Evolutionary conservation across 768 basidiomycete species (phyloP), one percentile per base, ranked within the genome.

Genomic region (Thelephora ganbajun): DNA sequence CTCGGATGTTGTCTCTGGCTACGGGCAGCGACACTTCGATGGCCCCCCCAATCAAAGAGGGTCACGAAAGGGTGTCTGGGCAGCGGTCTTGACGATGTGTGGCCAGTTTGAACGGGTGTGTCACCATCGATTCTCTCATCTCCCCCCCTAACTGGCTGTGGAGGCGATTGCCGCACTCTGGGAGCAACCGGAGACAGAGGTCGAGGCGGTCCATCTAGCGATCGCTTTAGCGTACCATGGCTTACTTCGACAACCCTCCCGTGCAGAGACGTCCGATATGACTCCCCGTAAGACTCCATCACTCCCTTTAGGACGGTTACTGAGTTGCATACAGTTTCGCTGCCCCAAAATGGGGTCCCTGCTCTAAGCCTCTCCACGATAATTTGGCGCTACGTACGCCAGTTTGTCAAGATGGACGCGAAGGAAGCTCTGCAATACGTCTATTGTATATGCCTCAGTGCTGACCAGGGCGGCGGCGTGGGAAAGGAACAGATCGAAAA

Each of bases 341-440:
- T 85, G 9, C 76, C 83, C 0, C 76, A 82, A n/a, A 67, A 66
- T n/a, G 63, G 69, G 16, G 79, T 77, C 11, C 83, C 86, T 1
- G 79, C 83, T 0, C 67, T 93, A 42, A 85, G 84, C 59, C 69
- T 98, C 18, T 76, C 90, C 0, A 86, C 88, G 2, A 62, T 97
- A 18, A 76, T 92, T 50, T 92, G 91, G 78, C 84, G 91, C 13
- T 97, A 99, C 59, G 79, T 96, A 39, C 79, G 90, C 33, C 85
- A 83, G 50, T 96, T 98, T 59, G 86, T 85, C 22, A 87, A 83
- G 65, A 78, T 89, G 73, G 94, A 96, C 55, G 85, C 93, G 0
- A 83, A 85, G 57, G 88, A 93, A 56, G 94, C 93, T 0, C 65
- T 99, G 45, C 92, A 99, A 63, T 98, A 97, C 54, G 84, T 93